Base-by-base conservation (phyloP, 2,329 filamentous ascomycete species). In the Monosporascus sp. region DNA sequence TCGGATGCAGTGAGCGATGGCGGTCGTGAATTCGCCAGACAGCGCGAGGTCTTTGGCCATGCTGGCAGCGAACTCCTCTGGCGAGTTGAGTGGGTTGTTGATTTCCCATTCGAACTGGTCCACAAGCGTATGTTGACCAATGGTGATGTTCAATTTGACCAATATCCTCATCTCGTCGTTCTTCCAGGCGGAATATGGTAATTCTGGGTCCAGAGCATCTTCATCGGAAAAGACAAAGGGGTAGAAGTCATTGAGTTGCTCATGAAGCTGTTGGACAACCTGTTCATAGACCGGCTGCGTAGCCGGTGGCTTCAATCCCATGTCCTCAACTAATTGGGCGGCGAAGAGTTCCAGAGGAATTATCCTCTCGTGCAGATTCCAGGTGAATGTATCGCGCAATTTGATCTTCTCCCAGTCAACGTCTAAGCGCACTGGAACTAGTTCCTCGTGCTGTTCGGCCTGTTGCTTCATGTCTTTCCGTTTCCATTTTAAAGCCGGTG, bases 61-160 rank as follows among this genome's bases (percentile, higher is more conserved):
- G 67, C 86, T 86, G 56, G 83, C 78, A 25, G 94, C 94, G 69
- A 99, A 99, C 53, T 96, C 90, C 72, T 99, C 94, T 2, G 94
- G 91, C 0, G 89, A 95, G 69, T 99, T 99, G 51, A 87, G 75
- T 0, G 92, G 88, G 68, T 96, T 95, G 72, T 97, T 97, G 68
- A 97, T 91, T 63, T 99, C 94, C 94, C 94, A 99, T 71, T 99
- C 94, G 57, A 99, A 97, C 68, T 97, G 94, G 65, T 99, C 94
- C 37, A 97, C 87, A 25, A 99, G 78, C 0, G 92, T 97, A 66
- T 96, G 90, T 58, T 90, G 88, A 41, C 93, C 94, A 65, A 99
- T 97, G 6, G 94, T 97, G 65, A 99, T 96, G 71, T 97, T 97
- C 49, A 99, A 79, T 71, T 97, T 97, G 71, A 99, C 84, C 44